phyloP scores from a whole-genome alignment of 257 asterid species.

The Solanum boliviense region DNA sequence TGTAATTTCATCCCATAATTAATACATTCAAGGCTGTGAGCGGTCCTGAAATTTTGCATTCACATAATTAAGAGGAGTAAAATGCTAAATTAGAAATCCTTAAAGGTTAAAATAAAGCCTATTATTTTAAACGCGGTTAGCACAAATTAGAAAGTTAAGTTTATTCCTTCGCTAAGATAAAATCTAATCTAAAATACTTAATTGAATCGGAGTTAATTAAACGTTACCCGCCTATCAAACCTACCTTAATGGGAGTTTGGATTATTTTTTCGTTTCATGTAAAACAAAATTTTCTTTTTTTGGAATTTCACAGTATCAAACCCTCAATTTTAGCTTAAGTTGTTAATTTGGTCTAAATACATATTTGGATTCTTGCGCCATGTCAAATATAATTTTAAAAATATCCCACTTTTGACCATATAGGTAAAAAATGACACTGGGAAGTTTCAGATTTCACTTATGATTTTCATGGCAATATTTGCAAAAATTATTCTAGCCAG shows the following conservation, averaged over 20 bases:
- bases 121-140: not conserved
- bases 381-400: not conserved
- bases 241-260: not conserved
- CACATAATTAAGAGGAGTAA: not conserved
- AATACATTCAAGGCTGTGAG: not conserved
- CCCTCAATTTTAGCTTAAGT: not conserved
- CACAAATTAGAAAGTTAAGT: not conserved
- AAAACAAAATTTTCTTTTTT: no score
- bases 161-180: not conserved
- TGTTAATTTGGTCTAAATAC: not conserved
- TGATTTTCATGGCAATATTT: not conserved
- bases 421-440: no score
- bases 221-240: not conserved
- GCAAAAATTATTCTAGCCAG: not conserved
- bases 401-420: not conserved
- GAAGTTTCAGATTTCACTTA: no score
- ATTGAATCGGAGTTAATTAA: not conserved
- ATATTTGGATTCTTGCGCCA: not conserved
- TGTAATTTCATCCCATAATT: not conserved
- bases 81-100: not conserved
- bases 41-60: not conserved
- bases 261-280: not conserved
- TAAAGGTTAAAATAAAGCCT: not conserved
- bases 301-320: not conserved
- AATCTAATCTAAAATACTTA: not conserved